These are phyloP conservation scores for Endotrypanum monterogeii DNA, from an alignment of 208 protist genomes.

Conservation along the genomic window DNA sequence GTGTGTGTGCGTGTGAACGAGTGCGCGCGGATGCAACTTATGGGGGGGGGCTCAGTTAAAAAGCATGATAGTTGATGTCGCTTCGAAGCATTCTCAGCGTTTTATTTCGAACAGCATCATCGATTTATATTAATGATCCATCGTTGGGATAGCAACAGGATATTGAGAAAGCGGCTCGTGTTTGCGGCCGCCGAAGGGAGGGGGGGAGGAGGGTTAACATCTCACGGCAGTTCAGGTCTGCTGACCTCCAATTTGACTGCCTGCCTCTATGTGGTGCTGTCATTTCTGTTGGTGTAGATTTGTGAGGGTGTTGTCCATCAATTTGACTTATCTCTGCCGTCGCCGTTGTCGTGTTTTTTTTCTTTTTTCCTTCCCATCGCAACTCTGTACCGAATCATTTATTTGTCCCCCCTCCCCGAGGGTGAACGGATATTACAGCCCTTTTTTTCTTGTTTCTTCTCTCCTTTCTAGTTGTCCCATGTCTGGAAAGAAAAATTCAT, in stretches of 20 bases:
- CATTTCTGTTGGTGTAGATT: neutral
- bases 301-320: neutral
- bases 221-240: neutral
- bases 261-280: neutral
- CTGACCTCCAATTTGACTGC: too few relatives aligned
- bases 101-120: neutral
- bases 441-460: neutral
- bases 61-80: neutral
- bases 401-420: neutral
- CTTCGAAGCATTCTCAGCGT: neutral
- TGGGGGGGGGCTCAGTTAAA: neutral
- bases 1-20: neutral
- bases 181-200: too few relatives aligned
- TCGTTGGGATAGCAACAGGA: neutral
- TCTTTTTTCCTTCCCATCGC: neutral
- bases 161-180: neutral
- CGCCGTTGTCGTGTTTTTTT: neutral
- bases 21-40: too few relatives aligned
- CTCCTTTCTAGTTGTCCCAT: too few relatives aligned
- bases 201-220: neutral
- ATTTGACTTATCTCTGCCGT: neutral
- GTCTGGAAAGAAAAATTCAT: neutral
- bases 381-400: constrained; percentile 5
- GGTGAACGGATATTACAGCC: neutral
- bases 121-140: neutral